Conservation (phyloP, 2,329 filamentous ascomycete species). For the Corinectria fuckeliana region DNA sequence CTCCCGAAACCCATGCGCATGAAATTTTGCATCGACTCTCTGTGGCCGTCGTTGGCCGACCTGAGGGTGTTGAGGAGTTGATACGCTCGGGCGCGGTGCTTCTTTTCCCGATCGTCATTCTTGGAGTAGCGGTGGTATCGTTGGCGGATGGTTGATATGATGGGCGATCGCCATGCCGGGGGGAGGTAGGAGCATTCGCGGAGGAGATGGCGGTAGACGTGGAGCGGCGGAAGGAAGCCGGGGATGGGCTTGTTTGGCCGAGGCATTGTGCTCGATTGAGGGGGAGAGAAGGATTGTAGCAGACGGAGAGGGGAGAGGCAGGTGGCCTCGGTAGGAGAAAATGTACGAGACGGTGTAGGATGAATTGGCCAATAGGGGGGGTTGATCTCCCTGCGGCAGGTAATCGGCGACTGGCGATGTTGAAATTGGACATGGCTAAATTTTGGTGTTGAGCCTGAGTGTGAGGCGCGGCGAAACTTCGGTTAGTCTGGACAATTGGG, state of each 20-base stretch:
- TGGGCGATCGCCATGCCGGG: constrained; percentile 53
- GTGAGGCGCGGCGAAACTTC: neutral
- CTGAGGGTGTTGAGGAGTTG: constrained; percentile 55
- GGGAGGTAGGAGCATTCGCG: constrained; percentile 68
- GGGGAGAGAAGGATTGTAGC: neutral
- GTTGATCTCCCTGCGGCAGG: neutral
- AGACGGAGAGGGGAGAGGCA: constrained; percentile 1
- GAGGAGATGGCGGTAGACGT: constrained; percentile 64
- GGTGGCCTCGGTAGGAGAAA: constrained; percentile 7
- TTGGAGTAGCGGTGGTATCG: constrained; percentile 53
- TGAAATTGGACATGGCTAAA: neutral
- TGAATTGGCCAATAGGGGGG: neutral
- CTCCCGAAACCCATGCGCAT: constrained; percentile 60
- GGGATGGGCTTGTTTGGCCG: constrained; percentile 36
- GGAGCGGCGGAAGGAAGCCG: constrained; percentile 34
- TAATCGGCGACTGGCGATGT: neutral
- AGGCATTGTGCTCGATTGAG: constrained; percentile 35
- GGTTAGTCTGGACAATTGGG: neutral
- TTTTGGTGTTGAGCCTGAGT: constrained; percentile 3
- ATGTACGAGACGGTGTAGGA: neutral
- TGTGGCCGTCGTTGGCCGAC: constrained; percentile 60
- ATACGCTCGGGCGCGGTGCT: constrained; percentile 50
- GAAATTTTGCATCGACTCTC: constrained; percentile 53
- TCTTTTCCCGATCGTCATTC: constrained; percentile 36
- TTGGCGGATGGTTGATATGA: constrained; percentile 50